These are phyloP conservation scores for Cutaneotrichosporon curvatum DNA, from an alignment of 1,284 basidiomycete species.

Conservation along the genomic window DNA sequence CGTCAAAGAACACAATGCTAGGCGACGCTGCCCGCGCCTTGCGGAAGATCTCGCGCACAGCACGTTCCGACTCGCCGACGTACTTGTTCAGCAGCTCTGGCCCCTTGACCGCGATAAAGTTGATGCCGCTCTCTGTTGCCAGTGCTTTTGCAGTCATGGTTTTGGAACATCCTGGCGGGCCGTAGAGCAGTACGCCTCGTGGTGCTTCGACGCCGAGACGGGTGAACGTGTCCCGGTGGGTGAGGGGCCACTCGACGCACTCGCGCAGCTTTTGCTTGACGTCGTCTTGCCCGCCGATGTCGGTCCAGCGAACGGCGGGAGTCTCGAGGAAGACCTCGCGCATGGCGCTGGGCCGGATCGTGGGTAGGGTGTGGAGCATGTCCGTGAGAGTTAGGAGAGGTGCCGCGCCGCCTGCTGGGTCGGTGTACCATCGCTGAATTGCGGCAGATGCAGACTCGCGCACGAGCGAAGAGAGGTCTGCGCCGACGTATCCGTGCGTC, in stretches of 20 bases:
- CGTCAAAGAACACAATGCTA: slow-evolving; percentile 96
- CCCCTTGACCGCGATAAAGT: slow-evolving; percentile 97
- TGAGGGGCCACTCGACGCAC: slow-evolving; percentile 89
- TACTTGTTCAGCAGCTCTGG: slow-evolving; percentile 96
- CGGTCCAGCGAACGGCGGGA: slow-evolving; percentile 72
- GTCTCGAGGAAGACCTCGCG: slow-evolving; percentile 85
- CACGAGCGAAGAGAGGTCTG: slow-evolving; percentile 84
- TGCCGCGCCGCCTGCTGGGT: slow-evolving; percentile 20
- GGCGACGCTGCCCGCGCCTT: slow-evolving; percentile 91
- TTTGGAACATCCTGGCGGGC: slow-evolving; percentile 96
- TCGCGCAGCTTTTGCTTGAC: slow-evolving; percentile 79
- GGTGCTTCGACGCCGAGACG: slow-evolving; percentile 83
- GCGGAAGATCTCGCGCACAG: slow-evolving; percentile 88
- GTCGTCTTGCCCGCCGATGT: slow-evolving; percentile 77
- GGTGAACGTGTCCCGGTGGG: slow-evolving; percentile 75
- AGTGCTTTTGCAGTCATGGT: slow-evolving; percentile 90
- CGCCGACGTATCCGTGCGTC: slow-evolving; percentile 96
- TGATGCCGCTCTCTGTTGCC: slow-evolving; percentile 89
- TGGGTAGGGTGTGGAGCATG: slow-evolving; percentile 63
- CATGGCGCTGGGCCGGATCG: slow-evolving; percentile 86
- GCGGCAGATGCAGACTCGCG: slow-evolving; percentile 87
- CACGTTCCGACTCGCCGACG: slow-evolving; percentile 93
- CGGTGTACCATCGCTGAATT: slow-evolving; percentile 69
- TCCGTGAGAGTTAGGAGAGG: slow-evolving; percentile 58
- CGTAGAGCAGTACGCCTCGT: slow-evolving; percentile 85